These are phyloP conservation scores for Setaria viridis DNA, from an alignment of 202 grass and related monocot species.

Conservation along the genomic window DNA sequence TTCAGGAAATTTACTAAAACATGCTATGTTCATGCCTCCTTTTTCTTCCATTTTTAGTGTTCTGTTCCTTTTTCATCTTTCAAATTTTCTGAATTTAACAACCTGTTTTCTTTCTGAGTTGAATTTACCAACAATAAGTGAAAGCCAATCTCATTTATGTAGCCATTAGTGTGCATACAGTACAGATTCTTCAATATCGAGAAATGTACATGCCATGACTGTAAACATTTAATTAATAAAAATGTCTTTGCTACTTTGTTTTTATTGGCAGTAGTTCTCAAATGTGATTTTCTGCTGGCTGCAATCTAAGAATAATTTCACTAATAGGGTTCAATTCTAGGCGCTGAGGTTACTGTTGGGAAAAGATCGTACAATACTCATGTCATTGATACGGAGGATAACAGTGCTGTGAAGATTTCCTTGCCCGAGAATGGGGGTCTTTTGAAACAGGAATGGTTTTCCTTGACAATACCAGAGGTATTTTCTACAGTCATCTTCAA, in stretches of 20 bases:
- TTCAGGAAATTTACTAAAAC: neutral
- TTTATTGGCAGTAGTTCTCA: neutral
- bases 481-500: constrained; percentile 28
- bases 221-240: neutral
- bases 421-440: constrained; percentile 68
- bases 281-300: constrained; percentile 25
- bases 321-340: constrained; percentile 99
- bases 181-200: neutral
- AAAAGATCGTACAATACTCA: constrained; percentile 71
- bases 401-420: constrained; percentile 47
- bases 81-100: neutral
- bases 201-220: neutral
- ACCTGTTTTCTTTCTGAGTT: neutral
- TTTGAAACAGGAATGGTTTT: constrained; percentile 72
- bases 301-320: constrained; percentile 77
- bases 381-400: constrained; percentile 76
- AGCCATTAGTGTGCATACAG: neutral
- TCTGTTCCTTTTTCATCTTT: constrained; percentile 11
- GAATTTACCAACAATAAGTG: neutral
- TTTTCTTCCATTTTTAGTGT: neutral
- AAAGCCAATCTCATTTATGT: constrained; percentile 5
- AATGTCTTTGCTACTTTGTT: neutral
- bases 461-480: constrained; percentile 84
- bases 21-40: neutral
- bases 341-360: constrained; percentile 84